A percentile compares a stretch with the other conserved stretches of the same genome.
phyloP scores from a whole-genome alignment of 257 asterid species.

The Capsicum rhomboideum region DNA sequence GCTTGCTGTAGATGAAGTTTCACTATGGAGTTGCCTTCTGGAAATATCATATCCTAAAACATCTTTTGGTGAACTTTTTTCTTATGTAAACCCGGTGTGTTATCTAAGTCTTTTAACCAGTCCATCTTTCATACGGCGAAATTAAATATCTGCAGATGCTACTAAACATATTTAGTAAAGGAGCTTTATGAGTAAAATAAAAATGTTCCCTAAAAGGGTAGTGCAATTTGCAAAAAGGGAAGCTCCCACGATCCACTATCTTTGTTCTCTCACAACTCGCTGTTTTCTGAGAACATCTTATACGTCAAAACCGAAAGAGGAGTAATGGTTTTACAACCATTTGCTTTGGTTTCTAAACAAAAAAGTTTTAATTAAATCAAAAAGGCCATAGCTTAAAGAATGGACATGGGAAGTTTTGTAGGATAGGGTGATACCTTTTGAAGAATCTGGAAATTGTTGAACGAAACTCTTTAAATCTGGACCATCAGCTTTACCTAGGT shows the following conservation, averaged over 20 bases:
- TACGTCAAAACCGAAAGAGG: background rate
- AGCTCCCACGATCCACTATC: background rate
- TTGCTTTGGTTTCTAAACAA: background rate
- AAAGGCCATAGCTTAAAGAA: background rate
- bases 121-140: background rate
- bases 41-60: background rate
- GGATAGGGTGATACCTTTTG: constrained; percentile 46
- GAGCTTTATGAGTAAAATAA: background rate
- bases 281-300: background rate
- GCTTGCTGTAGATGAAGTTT: too few relatives aligned
- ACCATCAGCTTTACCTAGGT: constrained; percentile 55
- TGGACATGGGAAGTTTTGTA: background rate
- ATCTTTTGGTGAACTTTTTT: too few relatives aligned
- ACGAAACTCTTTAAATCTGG: constrained; percentile 72
- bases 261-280: background rate
- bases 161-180: background rate
- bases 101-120: too few relatives aligned
- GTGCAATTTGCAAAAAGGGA: background rate
- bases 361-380: background rate
- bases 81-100: too few relatives aligned
- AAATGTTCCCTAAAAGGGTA: background rate
- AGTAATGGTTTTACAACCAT: background rate
- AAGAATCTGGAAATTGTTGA: constrained; percentile 56
- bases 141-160: background rate
- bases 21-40: background rate